phyloP scores from a whole-genome alignment of 192 early-diverging fungal genomes.

The Obelidium mucronatum region DNA sequence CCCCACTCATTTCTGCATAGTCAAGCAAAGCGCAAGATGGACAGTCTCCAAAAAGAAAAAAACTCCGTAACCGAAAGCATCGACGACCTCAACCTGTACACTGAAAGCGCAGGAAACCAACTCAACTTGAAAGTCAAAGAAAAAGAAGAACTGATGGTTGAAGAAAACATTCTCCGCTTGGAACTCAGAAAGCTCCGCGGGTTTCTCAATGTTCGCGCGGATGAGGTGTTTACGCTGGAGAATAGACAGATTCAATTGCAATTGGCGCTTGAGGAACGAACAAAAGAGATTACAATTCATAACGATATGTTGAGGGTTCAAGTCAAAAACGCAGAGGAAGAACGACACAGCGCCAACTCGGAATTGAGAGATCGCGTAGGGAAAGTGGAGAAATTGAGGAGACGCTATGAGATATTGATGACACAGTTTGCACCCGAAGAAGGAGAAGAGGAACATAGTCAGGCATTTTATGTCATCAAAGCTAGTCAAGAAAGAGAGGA shows the following conservation, averaged over 20 bases:
- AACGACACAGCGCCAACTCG: conserved; percentile 58
- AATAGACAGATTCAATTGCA: conserved; percentile 59
- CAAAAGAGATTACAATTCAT: conserved; percentile 63
- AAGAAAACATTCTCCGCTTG: conserved; percentile 65
- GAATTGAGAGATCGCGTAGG: conserved; percentile 65
- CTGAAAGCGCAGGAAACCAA: conserved; percentile 64
- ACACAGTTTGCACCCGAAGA: conserved; percentile 64
- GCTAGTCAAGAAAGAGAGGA: conserved; percentile 66
- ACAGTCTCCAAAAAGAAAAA: conserved; percentile 56
- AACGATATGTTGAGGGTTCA: conserved; percentile 65
- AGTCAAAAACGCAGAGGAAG: conserved; percentile 63
- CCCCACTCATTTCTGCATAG: conserved; percentile 12
- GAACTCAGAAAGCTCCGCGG: conserved; percentile 63
- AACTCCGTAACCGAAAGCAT: conserved; percentile 50
- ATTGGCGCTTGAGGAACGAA: conserved; percentile 66
- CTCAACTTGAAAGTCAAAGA: conserved; percentile 56
- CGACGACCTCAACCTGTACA: conserved; percentile 66
- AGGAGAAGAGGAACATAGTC: conserved; percentile 61
- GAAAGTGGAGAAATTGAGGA: conserved; percentile 64
- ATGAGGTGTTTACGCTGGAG: conserved; percentile 66
- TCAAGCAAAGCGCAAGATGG: conserved; percentile 52
- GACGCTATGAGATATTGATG: conserved; percentile 69
- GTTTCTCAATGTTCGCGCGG: conserved; percentile 58
- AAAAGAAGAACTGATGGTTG: conserved; percentile 70
- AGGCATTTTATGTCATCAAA: conserved; percentile 69